These are phyloP conservation scores for Microcyclospora tardicrescens DNA, from an alignment of 2,329 filamentous ascomycete genomes.

Conservation along the genomic window DNA sequence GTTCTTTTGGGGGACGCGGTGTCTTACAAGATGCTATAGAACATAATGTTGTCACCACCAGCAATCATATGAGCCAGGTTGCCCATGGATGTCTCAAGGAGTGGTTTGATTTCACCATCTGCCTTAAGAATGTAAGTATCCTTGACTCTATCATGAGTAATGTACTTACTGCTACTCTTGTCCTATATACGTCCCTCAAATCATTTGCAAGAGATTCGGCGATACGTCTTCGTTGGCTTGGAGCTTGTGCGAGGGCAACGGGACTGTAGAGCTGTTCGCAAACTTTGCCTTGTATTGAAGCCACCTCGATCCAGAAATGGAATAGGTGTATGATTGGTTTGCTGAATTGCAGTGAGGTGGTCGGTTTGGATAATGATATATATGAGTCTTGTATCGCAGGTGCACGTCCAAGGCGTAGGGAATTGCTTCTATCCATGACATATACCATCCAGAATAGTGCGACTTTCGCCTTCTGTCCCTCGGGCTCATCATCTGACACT, in stretches of 20 bases:
- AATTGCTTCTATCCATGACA: conserved; percentile 45
- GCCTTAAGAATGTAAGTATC: too few relatives aligned
- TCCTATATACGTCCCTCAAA: neutral
- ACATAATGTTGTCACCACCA: conserved; percentile 4
- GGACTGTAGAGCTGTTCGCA: conserved; percentile 4
- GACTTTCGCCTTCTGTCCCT: conserved; percentile 19
- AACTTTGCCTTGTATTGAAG: conserved; percentile 44
- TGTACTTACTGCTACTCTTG: neutral
- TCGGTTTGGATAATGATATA: conserved; percentile 36
- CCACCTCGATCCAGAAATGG: conserved; percentile 42
- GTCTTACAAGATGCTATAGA: conserved; percentile 7
- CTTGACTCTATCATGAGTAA: conserved; percentile 1
- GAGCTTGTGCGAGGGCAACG: neutral
- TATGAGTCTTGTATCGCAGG: conserved; percentile 47
- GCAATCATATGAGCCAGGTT: too few relatives aligned
- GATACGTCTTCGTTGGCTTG: neutral
- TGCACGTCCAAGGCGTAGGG: conserved; percentile 44
- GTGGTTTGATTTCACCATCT: too few relatives aligned
- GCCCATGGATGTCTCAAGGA: too few relatives aligned
- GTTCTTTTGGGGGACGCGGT: neutral
- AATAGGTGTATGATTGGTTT: conserved; percentile 37
- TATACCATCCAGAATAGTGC: conserved; percentile 48
- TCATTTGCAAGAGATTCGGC: neutral
- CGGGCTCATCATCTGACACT: conserved; percentile 4
- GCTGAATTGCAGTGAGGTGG: conserved; percentile 5